Percentiles rank a stretch among this genome's conserved stretches.
These are phyloP conservation scores for Hyphochytrium catenoides DNA, from an alignment of 352 stramenopile species.

Conservation along the genomic window DNA sequence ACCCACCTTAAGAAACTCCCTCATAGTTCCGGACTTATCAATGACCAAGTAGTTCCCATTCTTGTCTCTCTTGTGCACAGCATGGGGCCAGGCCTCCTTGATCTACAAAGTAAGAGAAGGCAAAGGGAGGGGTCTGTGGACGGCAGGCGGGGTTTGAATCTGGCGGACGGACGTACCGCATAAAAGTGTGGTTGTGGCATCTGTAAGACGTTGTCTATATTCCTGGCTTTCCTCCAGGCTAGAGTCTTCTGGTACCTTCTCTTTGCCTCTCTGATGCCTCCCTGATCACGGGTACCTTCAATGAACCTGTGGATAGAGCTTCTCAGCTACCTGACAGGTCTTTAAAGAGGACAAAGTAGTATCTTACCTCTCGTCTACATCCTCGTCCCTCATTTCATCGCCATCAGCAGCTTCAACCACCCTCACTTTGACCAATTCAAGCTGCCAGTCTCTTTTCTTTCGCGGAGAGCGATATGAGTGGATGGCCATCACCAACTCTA, in stretches of 20 bases:
- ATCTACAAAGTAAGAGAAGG: too few relatives aligned
- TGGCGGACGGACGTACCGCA: slow-evolving; percentile 2
- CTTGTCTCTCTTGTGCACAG: slow-evolving; percentile 33
- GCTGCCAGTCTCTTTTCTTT: slow-evolving; percentile 1
- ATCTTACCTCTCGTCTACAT: slow-evolving; percentile 24
- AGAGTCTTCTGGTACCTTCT: slow-evolving; percentile 25
- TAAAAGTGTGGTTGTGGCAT: slow-evolving; percentile 24
- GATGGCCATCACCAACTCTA: neutral
- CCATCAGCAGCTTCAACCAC: slow-evolving; percentile 10
- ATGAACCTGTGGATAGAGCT: too few relatives aligned
- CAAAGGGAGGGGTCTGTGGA: too few relatives aligned
- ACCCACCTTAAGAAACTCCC: slow-evolving; percentile 28
- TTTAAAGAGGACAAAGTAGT: too few relatives aligned
- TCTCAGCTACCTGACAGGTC: slow-evolving; percentile 34
- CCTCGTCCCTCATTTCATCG: slow-evolving; percentile 15
- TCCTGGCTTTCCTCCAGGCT: slow-evolving; percentile 33
- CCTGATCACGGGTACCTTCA: too few relatives aligned
- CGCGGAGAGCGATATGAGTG: too few relatives aligned
- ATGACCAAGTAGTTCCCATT: slow-evolving; percentile 23
- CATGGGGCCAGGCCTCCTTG: slow-evolving; percentile 31
- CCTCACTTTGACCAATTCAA: neutral
- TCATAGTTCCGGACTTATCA: slow-evolving; percentile 29
- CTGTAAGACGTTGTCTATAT: slow-evolving; percentile 35
- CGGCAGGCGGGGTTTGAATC: neutral
- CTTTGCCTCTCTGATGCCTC: slow-evolving; percentile 36